Evolutionary conservation across 148 eudicot species (phyloP), one percentile per base, ranked within the genome.

Genomic region (Diospyros kaki): DNA sequence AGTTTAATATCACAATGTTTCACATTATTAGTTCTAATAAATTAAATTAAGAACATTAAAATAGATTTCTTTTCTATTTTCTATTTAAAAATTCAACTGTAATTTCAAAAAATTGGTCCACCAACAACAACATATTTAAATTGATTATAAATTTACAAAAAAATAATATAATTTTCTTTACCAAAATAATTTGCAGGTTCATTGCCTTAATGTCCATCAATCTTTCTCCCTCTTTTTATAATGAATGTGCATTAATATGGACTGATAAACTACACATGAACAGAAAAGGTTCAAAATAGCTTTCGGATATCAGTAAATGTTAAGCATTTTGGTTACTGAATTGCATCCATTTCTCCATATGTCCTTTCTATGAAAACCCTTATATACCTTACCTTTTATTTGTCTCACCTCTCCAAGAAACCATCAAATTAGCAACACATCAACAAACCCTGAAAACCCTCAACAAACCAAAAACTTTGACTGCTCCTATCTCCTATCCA

Each of bases 391-490:
- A 54, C 46, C 48, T 48, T 48, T 48, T 48, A 4, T 48, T 48
- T 48, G 6, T 59, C 66, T 76, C 67, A 68, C 80, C 70, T 82
- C 62, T 73, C 68, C 75, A 80, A 84, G 76, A 83, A 84, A 71
- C 69, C 77, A 63, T 61, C 59, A 45, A 28, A 28, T 74, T 48
- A 80, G 83, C 59, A 58, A 68, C 79, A 58, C 69, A 81, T 74
- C 71, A 84, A 81, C 71, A 66, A 72, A 79, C 84, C 69, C 75
- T 76, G 74, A 83, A 80, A 69, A 79, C 78, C 77, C 80, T 82
- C 84, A 83, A 83, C 87, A 86, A 82, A 86, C 86, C 70, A 77
- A 28, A 28, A 28, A 84, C 77, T 78, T 89, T 86, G 86, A 86
- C 85, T 78, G 78, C 84, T 80, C 84, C 82, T 28, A 28, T 28